Percentiles rank a stretch among this genome's conserved stretches.
phyloP scores from a whole-genome alignment of 1,284 basidiomycete genomes.

The Cryptococcus hybrid region DNA sequence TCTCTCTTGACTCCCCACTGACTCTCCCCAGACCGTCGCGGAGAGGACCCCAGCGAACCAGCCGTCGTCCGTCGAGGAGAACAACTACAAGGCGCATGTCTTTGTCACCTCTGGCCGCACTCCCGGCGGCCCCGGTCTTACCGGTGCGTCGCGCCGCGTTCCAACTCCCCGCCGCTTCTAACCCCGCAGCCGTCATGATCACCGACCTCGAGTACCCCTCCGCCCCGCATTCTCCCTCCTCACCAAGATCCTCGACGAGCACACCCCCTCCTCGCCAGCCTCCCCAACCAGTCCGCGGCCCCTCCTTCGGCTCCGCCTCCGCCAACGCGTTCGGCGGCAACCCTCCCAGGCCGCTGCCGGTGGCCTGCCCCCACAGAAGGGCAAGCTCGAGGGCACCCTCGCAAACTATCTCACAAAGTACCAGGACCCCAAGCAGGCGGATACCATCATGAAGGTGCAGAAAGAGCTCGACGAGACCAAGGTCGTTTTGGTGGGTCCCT shows the following conservation, averaged over 20 bases:
- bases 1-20: not conserved
- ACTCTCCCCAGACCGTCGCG: conserved; percentile 66
- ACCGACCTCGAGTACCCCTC: conserved; percentile 93
- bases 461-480: conserved; percentile 99
- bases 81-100: conserved; percentile 90
- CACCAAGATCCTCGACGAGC: conserved; percentile 93
- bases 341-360: conserved; percentile 24
- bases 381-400: conserved; percentile 58
- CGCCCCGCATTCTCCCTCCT: conserved; percentile 95
- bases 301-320: conserved; percentile 40
- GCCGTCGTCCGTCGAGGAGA: conserved; percentile 92
- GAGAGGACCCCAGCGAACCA: conserved; percentile 84
- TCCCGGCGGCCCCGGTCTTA: conserved; percentile 53
- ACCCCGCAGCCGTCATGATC: conserved; percentile 74
- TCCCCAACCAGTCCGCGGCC: conserved; percentile 40
- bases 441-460: conserved; percentile 98
- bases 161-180: conserved; percentile 3
- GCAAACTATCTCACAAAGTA: conserved; percentile 85
- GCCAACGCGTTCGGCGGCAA: conserved; percentile 46
- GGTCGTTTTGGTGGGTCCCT: conserved; percentile 77
- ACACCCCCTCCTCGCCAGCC: conserved; percentile 64
- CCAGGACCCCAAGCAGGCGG: conserved; percentile 97
- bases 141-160: conserved; percentile 57
- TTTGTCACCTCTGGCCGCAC: conserved; percentile 56
- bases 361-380: conserved; percentile 45